Evolutionary conservation across 2,329 filamentous ascomycete genomes (phyloP).

Genomic region (Aspergillus luchuensis): DNA sequence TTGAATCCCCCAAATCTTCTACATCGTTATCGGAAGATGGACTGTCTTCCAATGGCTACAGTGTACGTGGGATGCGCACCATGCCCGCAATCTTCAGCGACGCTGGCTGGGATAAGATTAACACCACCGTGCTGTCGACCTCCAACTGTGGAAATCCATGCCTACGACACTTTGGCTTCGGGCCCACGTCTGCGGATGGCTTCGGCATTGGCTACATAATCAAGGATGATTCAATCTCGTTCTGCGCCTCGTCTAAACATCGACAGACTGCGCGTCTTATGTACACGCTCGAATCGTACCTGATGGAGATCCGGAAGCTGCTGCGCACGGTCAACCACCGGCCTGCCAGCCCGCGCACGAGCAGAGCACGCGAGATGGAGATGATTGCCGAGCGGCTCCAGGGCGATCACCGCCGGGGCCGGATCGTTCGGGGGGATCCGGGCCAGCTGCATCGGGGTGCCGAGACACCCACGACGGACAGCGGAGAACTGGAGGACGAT

Average conservation of each 20-base stretch:
- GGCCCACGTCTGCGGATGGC: constrained; percentile 87
- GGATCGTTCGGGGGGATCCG: constrained; percentile 65
- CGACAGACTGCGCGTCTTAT: constrained; percentile 89
- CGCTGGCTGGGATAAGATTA: constrained; percentile 88
- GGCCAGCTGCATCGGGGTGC: constrained; percentile 50
- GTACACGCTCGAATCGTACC: constrained; percentile 84
- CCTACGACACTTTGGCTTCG: constrained; percentile 93
- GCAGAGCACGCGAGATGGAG: constrained; percentile 64
- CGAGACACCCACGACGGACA: constrained; percentile 68
- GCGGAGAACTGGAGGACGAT: constrained; percentile 74
- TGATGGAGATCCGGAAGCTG: constrained; percentile 85
- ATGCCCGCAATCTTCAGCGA: constrained; percentile 78
- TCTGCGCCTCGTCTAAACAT: constrained; percentile 92
- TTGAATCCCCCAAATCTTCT: constrained; percentile 31
- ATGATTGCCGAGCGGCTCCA: constrained; percentile 43
- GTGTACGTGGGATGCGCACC: constrained; percentile 50
- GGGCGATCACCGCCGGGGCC: constrained; percentile 65
- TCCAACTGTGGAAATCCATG: constrained; percentile 99
- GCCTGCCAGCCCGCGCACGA: constrained; percentile 55
- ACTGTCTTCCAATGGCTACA: constrained; percentile 54
- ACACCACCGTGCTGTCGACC: constrained; percentile 90
- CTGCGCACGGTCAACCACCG: constrained; percentile 68
- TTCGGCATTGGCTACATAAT: constrained; percentile 99
- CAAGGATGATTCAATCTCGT: constrained; percentile 87
- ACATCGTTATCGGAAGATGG: constrained; percentile 49